Conservation (phyloP, 2,329 filamentous ascomycete genomes). For the Fusarium buxicola region DNA sequence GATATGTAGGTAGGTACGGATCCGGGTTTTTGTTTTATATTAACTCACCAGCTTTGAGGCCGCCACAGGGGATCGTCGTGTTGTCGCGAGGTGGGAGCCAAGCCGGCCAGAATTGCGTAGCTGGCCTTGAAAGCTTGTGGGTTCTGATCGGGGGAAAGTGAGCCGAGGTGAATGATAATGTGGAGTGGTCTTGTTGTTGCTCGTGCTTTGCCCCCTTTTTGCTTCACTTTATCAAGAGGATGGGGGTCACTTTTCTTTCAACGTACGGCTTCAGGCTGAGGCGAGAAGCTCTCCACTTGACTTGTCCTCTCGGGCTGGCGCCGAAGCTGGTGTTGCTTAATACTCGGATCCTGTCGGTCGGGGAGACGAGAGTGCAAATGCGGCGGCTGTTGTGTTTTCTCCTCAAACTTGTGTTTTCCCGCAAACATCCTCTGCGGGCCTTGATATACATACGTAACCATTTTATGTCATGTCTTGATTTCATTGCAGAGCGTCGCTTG, state of each 20-base stretch:
- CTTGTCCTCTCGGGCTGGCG: too few species aligned
- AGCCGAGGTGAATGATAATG: neutral
- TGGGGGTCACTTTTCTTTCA: neutral
- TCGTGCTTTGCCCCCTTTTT: too few species aligned
- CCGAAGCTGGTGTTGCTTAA: neutral
- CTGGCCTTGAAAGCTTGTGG: neutral
- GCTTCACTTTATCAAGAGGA: neutral
- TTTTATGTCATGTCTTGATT: neutral
- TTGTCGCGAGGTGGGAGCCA: too few species aligned
- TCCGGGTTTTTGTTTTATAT: slow-evolving; percentile 1
- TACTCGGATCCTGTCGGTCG: neutral
- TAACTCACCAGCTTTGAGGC: neutral
- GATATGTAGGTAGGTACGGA: too few species aligned
- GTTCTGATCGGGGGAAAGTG: neutral
- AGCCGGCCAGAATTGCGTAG: too few species aligned
- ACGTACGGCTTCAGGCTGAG: neutral
- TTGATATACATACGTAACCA: too few species aligned
- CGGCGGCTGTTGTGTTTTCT: slow-evolving; percentile 3
- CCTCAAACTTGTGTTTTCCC: neutral
- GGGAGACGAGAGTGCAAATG: neutral
- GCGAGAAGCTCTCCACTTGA: neutral
- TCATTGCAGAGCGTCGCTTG: slow-evolving; percentile 1
- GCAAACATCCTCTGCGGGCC: neutral
- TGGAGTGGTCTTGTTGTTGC: neutral
- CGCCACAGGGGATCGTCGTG: too few species aligned